Conservation (phyloP, 1,139 yeast genomes). For the Debaryomyces coudertii region DNA sequence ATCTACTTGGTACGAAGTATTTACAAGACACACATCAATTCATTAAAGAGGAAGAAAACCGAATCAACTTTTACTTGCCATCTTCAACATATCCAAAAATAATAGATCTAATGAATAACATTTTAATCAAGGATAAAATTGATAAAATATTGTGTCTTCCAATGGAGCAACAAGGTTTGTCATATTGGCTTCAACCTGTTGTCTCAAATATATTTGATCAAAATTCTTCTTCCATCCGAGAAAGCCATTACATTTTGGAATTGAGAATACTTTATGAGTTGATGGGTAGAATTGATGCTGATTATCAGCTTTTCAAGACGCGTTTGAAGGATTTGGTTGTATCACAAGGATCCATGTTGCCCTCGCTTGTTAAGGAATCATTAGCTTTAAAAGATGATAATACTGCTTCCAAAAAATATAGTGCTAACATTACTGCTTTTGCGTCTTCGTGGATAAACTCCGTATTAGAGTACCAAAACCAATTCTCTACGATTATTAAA, state of each 20-base stretch:
- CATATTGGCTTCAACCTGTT: constrained; percentile 52
- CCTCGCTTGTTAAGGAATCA: constrained; percentile 31
- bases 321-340: constrained; percentile 54
- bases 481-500: constrained; percentile 51
- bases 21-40: constrained; percentile 55
- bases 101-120: constrained; percentile 58
- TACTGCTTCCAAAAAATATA: constrained; percentile 30
- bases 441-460: constrained; percentile 75
- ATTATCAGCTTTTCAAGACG: constrained; percentile 51
- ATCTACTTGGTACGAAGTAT: constrained; percentile 52
- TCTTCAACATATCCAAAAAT: constrained; percentile 56
- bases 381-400: constrained; percentile 16
- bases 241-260: constrained; percentile 21
- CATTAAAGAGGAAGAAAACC: constrained; percentile 59
- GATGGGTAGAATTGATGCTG: constrained; percentile 56
- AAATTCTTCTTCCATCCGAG: constrained; percentile 10
- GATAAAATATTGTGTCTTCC: constrained; percentile 49
- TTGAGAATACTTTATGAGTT: constrained; percentile 54
- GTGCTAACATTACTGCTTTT: constrained; percentile 45
- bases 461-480: constrained; percentile 56
- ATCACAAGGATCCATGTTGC: constrained; percentile 37
- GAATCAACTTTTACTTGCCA: constrained; percentile 61
- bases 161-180: constrained; percentile 57
- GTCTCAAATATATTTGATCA: constrained; percentile 25
- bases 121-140: constrained; percentile 63